Conservation (phyloP, 805 yeast species). For the Kockiozyma suomiensis region DNA sequence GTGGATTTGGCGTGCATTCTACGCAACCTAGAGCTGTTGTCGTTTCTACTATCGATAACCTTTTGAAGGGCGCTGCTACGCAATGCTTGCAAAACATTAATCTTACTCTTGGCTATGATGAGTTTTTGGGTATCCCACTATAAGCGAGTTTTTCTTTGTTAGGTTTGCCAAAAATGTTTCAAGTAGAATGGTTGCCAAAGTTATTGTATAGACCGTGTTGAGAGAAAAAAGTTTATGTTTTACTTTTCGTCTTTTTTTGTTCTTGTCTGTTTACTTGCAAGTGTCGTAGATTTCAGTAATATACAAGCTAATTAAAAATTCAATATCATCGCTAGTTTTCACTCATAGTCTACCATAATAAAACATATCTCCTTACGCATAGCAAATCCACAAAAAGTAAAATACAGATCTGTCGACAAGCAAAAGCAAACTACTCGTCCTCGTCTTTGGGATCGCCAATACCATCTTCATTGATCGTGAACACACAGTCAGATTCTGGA, state of each 20-base stretch:
- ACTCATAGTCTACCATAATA: too few species aligned
- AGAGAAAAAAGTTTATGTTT: too few species aligned
- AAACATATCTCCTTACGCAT: too few species aligned
- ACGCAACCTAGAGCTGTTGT: constrained; percentile 88
- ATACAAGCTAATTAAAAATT: neutral
- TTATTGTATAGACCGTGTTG: too few species aligned
- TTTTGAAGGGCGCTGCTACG: constrained; percentile 97
- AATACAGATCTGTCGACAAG: neutral
- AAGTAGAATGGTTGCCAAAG: too few species aligned
- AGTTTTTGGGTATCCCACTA: constrained; percentile 89
- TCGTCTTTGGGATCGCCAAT: constrained; percentile 93
- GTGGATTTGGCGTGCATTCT: constrained; percentile 93
- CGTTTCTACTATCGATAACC: constrained; percentile 93
- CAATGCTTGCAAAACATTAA: constrained; percentile 97
- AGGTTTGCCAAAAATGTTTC: too few species aligned
- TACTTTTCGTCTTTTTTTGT: too few species aligned
- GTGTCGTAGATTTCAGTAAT: neutral
- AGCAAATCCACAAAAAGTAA: neutral
- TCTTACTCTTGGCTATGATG: constrained; percentile 84
- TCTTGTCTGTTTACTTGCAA: neutral
- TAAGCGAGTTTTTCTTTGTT: constrained; percentile 34
- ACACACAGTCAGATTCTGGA: constrained; percentile 92
- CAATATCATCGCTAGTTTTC: neutral
- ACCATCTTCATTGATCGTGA: constrained; percentile 96
- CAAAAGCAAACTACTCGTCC: constrained; percentile 45